Evolutionary conservation across 768 basidiomycete species (phyloP).

Genomic region (Lactifluus hygrophoroides): DNA sequence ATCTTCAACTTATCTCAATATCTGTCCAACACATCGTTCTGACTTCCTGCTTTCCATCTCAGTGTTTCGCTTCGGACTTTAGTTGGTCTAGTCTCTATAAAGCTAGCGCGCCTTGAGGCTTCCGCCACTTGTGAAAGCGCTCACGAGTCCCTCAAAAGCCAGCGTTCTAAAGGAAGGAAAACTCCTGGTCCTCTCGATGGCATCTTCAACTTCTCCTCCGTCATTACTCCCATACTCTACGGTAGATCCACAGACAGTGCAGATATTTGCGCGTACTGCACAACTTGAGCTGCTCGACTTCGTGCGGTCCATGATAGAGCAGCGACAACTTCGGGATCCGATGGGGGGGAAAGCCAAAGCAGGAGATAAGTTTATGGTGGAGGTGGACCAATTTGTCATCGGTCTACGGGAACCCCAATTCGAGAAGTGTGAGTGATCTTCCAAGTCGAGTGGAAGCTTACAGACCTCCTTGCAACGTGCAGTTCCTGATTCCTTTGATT

Average conservation of each 20-base stretch:
- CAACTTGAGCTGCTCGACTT: constrained; percentile 16
- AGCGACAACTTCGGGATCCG: constrained; percentile 15
- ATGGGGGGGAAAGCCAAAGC: constrained; percentile 14
- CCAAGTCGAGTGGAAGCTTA: constrained; percentile 3
- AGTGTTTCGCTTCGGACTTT: constrained; percentile 17
- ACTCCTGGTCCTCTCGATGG: constrained; percentile 12
- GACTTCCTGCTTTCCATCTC: constrained; percentile 17
- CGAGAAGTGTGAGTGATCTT: constrained; percentile 14
- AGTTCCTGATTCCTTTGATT: constrained; percentile 9
- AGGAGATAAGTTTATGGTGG: constrained; percentile 17
- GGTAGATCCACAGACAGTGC: constrained; percentile 10
- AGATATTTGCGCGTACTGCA: constrained; percentile 8
- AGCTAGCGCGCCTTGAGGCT: constrained; percentile 18
- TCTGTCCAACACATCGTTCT: constrained; percentile 10
- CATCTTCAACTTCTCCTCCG: constrained; percentile 11
- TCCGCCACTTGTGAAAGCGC: constrained; percentile 12
- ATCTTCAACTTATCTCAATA: constrained; percentile 18
- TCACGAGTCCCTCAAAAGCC: constrained; percentile 15
- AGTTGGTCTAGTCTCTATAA: constrained; percentile 15
- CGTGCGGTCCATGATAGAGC: constrained; percentile 18
- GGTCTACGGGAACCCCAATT: constrained; percentile 17
- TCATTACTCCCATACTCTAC: constrained; percentile 10
- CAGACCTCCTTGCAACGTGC: not conserved
- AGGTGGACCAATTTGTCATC: constrained; percentile 19
- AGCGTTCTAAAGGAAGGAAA: constrained; percentile 1